Percentiles rank a stretch among this genome's conserved stretches.
phyloP scores from a whole-genome alignment of 164 flowering plant species.

The Houttuynia cordata region DNA sequence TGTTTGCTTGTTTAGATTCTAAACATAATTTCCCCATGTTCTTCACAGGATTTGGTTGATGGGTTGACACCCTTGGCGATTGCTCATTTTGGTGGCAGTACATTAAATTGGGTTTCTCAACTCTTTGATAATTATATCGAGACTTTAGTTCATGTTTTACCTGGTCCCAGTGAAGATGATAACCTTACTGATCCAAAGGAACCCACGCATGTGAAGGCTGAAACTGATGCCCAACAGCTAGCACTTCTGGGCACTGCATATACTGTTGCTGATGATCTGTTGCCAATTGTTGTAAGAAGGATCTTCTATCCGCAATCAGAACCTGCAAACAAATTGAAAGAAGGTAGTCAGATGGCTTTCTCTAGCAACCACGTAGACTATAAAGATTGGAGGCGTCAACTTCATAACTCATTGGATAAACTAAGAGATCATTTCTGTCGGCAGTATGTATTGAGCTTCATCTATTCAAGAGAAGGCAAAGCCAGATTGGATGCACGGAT shows the following conservation, averaged over 20 bases:
- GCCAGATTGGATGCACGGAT: constrained; percentile 62
- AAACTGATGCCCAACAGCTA: constrained; percentile 94
- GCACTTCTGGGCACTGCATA: constrained; percentile 82
- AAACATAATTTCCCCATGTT: too few relatives aligned
- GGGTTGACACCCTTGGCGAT: constrained; percentile 58
- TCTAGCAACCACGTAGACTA: constrained; percentile 34
- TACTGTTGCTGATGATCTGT: constrained; percentile 70
- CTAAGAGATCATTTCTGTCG: constrained; percentile 83
- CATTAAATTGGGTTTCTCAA: constrained; percentile 51
- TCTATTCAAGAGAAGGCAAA: constrained; percentile 83
- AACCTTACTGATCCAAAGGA: constrained; percentile 59
- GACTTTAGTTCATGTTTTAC: constrained; percentile 53
- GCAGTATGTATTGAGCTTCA: constrained; percentile 86
- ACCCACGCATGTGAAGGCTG: constrained; percentile 49
- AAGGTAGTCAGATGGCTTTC: constrained; percentile 14
- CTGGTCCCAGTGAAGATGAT: constrained; percentile 82
- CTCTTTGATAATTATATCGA: constrained; percentile 79
- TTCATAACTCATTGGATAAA: constrained; percentile 79
- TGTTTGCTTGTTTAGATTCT: too few relatives aligned
- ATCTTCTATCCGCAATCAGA: constrained; percentile 45
- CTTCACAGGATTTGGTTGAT: constrained; percentile 64
- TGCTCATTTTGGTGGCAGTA: constrained; percentile 67
- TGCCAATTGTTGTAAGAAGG: constrained; percentile 48
- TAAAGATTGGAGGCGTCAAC: constrained; percentile 91
- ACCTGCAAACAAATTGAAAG: constrained; percentile 24